Conservation (phyloP, 192 early-diverging fungal species). For the Neocallimastix lanati region DNA sequence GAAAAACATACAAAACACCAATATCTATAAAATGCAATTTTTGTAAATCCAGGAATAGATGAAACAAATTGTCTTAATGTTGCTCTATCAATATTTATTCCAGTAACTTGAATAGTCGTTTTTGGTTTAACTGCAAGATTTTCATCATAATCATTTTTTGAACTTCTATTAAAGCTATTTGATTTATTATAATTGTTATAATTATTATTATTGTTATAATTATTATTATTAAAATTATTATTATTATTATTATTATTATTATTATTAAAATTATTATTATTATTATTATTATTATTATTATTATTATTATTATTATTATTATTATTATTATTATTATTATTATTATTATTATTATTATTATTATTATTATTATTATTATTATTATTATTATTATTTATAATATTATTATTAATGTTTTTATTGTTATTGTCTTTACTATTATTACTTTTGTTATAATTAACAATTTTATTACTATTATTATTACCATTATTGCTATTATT, state of each 20-base stretch:
- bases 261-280: not conserved
- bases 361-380: not conserved
- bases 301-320: not conserved
- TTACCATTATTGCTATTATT: not conserved
- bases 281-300: not conserved
- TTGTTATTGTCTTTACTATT: not conserved
- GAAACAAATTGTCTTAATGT: not conserved
- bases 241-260: not conserved
- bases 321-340: not conserved
- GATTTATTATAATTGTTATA: not conserved
- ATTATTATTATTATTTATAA: not conserved
- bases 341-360: not conserved
- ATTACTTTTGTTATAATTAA: not conserved
- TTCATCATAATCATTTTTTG: not conserved
- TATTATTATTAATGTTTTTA: not conserved
- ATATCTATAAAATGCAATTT: slow-evolving; percentile 4
- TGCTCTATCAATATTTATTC: not conserved
- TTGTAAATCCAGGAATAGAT: not conserved
- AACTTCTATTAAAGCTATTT: not conserved
- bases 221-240: not conserved
- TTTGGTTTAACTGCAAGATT: not conserved
- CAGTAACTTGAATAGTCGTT: not conserved
- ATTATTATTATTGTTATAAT: not conserved
- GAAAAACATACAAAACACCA: slow-evolving; percentile 4
- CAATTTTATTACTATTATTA: not conserved